Percentiles rank a stretch among this genome's conserved stretches.
Evolutionary conservation across 768 basidiomycete genomes (phyloP).

Genomic region (Gautieria morchelliformis): DNA sequence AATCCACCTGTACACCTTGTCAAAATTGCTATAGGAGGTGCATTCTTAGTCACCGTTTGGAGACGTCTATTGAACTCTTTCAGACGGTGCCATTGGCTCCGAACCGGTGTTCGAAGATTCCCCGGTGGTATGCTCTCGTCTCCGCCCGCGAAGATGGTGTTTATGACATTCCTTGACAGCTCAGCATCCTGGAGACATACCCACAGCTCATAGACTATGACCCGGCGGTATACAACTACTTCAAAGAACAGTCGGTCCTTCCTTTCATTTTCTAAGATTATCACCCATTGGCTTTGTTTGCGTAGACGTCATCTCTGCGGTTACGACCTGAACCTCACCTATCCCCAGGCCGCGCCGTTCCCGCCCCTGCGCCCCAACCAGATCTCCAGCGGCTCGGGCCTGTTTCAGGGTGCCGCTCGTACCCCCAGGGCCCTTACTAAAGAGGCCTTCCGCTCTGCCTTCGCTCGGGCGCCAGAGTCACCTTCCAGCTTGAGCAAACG

Average conservation of each 20-base stretch:
- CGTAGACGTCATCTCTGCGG: constrained; percentile 52
- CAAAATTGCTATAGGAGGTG: constrained; percentile 54
- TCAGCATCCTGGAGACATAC: constrained; percentile 56
- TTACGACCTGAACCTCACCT: constrained; percentile 57
- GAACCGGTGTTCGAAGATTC: constrained; percentile 39
- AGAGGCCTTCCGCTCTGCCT: neutral
- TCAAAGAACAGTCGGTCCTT: constrained; percentile 47
- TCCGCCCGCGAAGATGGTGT: neutral
- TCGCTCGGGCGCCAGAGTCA: neutral
- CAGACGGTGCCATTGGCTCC: constrained; percentile 49
- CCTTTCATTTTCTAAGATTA: neutral
- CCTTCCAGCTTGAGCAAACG: neutral
- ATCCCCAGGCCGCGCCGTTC: constrained; percentile 50
- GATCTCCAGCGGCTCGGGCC: constrained; percentile 8
- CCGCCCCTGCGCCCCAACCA: constrained; percentile 22
- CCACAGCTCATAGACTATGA: constrained; percentile 73
- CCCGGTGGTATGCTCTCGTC: constrained; percentile 35
- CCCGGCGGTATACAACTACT: constrained; percentile 46
- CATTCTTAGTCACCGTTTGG: neutral
- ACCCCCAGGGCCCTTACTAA: neutral
- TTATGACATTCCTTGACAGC: constrained; percentile 22
- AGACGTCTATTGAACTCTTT: neutral
- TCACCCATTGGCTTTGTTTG: neutral
- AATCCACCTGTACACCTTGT: constrained; percentile 60
- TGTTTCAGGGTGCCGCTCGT: neutral